Evolutionary conservation across 306 rosid species (phyloP), one percentile per base, ranked within the genome.

Genomic region (Macrotyloma uniflorum): DNA sequence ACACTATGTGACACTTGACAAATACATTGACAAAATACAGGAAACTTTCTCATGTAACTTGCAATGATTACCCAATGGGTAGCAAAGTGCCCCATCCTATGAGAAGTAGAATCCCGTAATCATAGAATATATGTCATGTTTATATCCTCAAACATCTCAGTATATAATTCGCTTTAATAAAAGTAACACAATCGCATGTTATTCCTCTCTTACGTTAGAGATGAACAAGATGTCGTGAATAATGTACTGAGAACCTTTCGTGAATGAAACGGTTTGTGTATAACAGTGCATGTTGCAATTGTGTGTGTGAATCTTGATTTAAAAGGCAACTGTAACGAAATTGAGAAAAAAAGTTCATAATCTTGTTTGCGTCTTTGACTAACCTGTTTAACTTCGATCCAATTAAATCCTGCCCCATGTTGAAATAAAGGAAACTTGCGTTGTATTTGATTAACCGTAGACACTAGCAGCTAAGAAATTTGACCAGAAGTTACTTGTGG

Each of bases 11-110:
- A 32, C 30, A 74, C 1, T 72, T 42, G 79, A 71, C 83, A 92
- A 91, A 88, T 67, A 65, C 72, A 7, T 74, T 72, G 76, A 76
- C 83, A 6, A 15, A n/a, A 43, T 22, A 83, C 18, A 14, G 93
- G 88, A 49, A 76, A 62, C 38, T 76, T 75, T 55, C 78, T 85
- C 15, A 68, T 82, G 82, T 85, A 81, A 55, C 91, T 87, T 74
- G 87, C 93, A 32, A 85, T 42, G 5, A 89, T 82, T 32, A 75
- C 89, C 67, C 93, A 23, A 69, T 43, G 26, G 93, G 93, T 33
- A 89, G 67, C 47, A 89, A 43, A 51, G 74, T 85, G 65, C 93
- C 93, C 93, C 91, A 89, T 57, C 93, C 93, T 57, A 85, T 74
- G 18, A 87, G 59, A 26, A 57, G 82, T 24, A 89, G 76, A 67